phyloP scores from a whole-genome alignment of 2,329 filamentous ascomycete genomes.

The Thermothelomyces thermophilus region DNA sequence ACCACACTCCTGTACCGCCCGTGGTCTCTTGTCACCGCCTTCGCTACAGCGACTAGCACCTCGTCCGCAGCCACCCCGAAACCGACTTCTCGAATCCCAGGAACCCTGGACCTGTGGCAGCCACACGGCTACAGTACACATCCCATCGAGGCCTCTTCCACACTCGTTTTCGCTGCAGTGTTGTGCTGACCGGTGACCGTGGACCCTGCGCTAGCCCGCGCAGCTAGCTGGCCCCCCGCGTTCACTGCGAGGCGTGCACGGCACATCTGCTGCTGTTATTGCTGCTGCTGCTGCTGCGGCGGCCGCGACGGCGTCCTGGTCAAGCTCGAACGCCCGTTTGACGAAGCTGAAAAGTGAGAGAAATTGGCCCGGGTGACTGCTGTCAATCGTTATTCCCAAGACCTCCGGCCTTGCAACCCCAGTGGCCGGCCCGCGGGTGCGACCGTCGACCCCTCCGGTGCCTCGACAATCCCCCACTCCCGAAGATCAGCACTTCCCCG shows the following conservation, averaged over 20 bases:
- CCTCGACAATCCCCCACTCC: slow-evolving; percentile 14
- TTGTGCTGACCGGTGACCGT: slow-evolving; percentile 8
- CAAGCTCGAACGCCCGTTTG: slow-evolving; percentile 15
- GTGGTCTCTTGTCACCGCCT: slow-evolving; percentile 18
- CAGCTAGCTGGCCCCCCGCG: too few relatives aligned
- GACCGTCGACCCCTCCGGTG: slow-evolving; percentile 12
- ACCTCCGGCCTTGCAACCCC: slow-evolving; percentile 21
- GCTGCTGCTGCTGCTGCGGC: too few relatives aligned
- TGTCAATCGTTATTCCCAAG: slow-evolving; percentile 22
- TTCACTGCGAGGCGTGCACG: slow-evolving; percentile 12
- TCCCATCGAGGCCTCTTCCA: slow-evolving; percentile 13
- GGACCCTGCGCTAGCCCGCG: slow-evolving; percentile 11
- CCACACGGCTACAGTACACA: slow-evolving; percentile 1
- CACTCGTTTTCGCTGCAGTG: slow-evolving; percentile 18
- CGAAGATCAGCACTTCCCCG: slow-evolving; percentile 6
- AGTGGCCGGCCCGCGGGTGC: slow-evolving; percentile 15
- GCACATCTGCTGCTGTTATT: slow-evolving; percentile 3
- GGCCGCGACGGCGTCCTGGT: not conserved
- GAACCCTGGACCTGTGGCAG: slow-evolving; percentile 16
- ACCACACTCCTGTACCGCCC: slow-evolving; percentile 10
- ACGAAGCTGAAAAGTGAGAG: slow-evolving; percentile 14
- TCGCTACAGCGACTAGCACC: slow-evolving; percentile 17
- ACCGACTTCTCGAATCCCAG: slow-evolving; percentile 19
- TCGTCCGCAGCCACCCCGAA: slow-evolving; percentile 21
- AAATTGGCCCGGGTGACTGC: slow-evolving; percentile 15